Base-by-base conservation (phyloP, 139 green algal genomes). In the Bryopsis sp. region DNA sequence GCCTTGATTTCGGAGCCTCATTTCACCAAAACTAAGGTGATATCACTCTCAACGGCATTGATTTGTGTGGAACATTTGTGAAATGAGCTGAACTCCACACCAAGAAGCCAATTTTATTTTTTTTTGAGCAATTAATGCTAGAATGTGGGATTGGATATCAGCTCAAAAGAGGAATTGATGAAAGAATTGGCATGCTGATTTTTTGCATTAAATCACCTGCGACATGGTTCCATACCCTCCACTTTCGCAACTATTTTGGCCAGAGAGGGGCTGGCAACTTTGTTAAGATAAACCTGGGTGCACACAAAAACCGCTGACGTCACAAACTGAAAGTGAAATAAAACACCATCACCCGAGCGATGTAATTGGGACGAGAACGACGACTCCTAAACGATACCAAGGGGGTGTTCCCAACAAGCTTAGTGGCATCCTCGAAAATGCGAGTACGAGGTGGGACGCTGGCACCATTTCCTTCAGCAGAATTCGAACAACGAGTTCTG, bases 171-270 rank as follows among this genome's bases (percentile, higher is more conserved):
- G n/a, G n/a, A n/a, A n/a, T n/a, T n/a, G n/a, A n/a, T n/a, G n/a
- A n/a, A n/a, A n/a, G n/a, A n/a, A n/a, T n/a, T n/a, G n/a, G n/a
- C n/a, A n/a, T n/a, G n/a, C n/a, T n/a, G n/a, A n/a, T n/a, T n/a
- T n/a, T 26, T 15, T 39, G 15, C 2, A 6, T 36, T 29, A 19
- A 8, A 33, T 47, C 50, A 85, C 78, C 80, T 89, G 65, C 68
- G 78, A 74, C 88, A 95, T 0, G 93, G 93, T 74, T 98, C 82
- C 83, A 98, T 93, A 32, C 85, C 81, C 72, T 98, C 93, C 38
- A 98, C 74, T 80, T 98, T 98, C 48, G 74, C 86, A 0, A 90
- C 92, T 1, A 98, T 81, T 24, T 78, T 79, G 0, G 87, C 92
- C 22, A 79, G 73, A 59, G 83, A 90, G 19, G 69, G 59, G 47